Evolutionary conservation across 345 rosid species (phyloP).

Genomic region (Isatis tinctoria): DNA sequence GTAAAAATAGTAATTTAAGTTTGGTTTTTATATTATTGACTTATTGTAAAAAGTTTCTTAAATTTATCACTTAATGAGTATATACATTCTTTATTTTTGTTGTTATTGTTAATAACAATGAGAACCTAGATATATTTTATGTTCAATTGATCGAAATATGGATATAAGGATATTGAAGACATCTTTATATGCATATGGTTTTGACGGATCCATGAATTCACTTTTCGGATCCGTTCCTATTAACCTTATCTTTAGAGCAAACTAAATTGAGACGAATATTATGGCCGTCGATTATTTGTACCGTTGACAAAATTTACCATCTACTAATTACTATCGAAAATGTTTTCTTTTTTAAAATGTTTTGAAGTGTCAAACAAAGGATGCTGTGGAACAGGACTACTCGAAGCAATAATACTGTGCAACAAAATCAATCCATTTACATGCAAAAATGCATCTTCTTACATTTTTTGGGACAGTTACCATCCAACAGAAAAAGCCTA

Average conservation of each 20-base stretch:
- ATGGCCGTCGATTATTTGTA: neutral
- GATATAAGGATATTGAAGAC: neutral
- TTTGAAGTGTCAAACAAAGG: slow-evolving; percentile 41
- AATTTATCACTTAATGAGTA: neutral
- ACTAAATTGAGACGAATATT: neutral
- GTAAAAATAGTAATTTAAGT: too few species aligned
- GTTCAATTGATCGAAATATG: neutral
- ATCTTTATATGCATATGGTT: neutral
- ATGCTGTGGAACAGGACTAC: slow-evolving; percentile 54
- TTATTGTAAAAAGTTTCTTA: neutral
- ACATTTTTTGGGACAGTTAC: slow-evolving; percentile 59
- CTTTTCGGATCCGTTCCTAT: neutral
- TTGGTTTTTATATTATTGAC: too few species aligned
- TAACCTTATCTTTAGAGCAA: neutral
- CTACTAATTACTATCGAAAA: neutral
- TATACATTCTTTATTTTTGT: too few species aligned
- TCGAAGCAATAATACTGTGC: slow-evolving; percentile 45
- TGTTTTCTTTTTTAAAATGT: slow-evolving; percentile 18
- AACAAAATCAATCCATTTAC: slow-evolving; percentile 30
- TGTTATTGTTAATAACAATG: neutral
- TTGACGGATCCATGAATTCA: neutral
- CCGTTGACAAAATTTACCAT: neutral
- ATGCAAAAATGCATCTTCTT: slow-evolving; percentile 36
- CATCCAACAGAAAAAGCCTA: slow-evolving; percentile 62
- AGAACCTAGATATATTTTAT: neutral